Evolutionary conservation across 176 grass and related monocot species (phyloP), one percentile per base, ranked within the genome.

Genomic region (Areca catechu): DNA sequence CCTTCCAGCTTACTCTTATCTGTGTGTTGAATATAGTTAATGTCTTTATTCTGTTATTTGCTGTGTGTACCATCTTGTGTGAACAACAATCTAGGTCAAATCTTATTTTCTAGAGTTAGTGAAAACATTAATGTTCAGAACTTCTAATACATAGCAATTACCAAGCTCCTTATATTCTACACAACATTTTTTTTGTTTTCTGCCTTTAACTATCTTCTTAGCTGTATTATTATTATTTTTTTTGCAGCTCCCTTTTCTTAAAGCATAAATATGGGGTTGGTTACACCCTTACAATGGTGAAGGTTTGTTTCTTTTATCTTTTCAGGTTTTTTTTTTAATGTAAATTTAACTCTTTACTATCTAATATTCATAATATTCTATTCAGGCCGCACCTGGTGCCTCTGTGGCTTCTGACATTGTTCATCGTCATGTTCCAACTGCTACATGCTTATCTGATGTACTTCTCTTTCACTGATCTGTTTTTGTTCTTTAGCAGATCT

Each of bases 371-470:
- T 53, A 47, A 20, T 30, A 59, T 61, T 29, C 52, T 50, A 27
- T 20, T 60, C 64, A 80, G 78, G 69, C 57, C 63, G 48, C 63
- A 68, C 53, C 57, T 58, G 50, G 59, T 54, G 57, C 57, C 25
- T 70, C 70, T 63, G 64, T 74, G 66, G 78, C 65, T 56, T 14
- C 57, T 57, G 65, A 81, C 58, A 81, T 81, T 75, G 70, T 81
- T 47, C 71, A 63, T 37, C 78, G 52, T 22, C 78, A 81, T 53
- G 20, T 81, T 70, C 78, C 71, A 29, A 65, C 57, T 57, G 71
- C 78, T 56, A 81, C 71, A 68, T 74, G 57, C 63, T 70, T 81
- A 51, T 69, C 78, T 23, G 65, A 81, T 74, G 78, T 81, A 81
- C 15, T 57, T 48, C 18, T 53, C 27, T 68, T 69, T 24, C 48